phyloP scores from a whole-genome alignment of 2,329 filamentous ascomycete species.

The Calonectria montana region DNA sequence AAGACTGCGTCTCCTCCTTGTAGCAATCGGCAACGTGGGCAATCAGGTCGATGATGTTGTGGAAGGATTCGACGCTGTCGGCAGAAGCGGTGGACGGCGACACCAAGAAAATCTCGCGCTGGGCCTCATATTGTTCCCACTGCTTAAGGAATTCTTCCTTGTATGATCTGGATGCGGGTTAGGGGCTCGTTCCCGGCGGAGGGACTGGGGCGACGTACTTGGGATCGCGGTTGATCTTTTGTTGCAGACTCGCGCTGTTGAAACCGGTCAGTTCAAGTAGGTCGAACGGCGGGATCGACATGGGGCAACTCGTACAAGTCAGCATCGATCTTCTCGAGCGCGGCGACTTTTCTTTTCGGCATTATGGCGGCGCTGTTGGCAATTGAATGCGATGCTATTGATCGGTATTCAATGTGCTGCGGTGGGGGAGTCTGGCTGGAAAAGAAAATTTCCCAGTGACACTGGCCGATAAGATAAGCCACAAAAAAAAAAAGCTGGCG shows the following conservation, averaged over 20 bases:
- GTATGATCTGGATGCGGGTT: conserved; percentile 73
- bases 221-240: conserved; percentile 91
- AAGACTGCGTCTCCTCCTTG: conserved; percentile 80
- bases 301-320: conserved; percentile 70
- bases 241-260: conserved; percentile 82
- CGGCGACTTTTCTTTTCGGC: conserved; percentile 90
- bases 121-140: conserved; percentile 91
- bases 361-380: conserved; percentile 55
- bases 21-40: conserved; percentile 96
- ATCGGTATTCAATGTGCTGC: conserved; percentile 9
- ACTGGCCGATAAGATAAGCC: conserved; percentile 16
- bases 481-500: neutral
- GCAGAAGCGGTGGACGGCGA: conserved; percentile 83
- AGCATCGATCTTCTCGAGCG: conserved; percentile 94
- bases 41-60: conserved; percentile 92
- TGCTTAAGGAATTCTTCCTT: conserved; percentile 89
- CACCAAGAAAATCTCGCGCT: conserved; percentile 90
- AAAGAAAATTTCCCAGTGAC: conserved; percentile 8
- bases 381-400: conserved; percentile 9
- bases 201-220: conserved; percentile 60
- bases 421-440: conserved; percentile 12
- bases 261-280: conserved; percentile 39
- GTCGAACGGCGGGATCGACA: neutral
- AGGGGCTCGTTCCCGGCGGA: conserved; percentile 24
- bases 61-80: conserved; percentile 84